These are phyloP conservation scores for Halteria grandinella DNA, from an alignment of 73 alveolate genomes.

Conservation along the genomic window DNA sequence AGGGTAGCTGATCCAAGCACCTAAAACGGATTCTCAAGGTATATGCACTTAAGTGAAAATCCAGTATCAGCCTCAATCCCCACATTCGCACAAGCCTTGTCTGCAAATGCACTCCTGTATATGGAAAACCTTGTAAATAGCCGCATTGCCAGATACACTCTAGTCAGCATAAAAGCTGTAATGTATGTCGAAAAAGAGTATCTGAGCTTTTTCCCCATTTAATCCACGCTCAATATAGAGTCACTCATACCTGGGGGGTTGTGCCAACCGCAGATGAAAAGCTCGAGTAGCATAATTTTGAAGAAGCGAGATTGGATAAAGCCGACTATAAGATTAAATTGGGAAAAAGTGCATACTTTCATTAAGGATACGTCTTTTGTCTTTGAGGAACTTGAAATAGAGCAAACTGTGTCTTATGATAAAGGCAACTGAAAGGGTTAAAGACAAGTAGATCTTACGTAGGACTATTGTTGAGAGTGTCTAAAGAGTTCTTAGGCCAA, in stretches of 20 bases:
- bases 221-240: constrained; percentile 5
- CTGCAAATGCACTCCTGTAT: constrained; percentile 39
- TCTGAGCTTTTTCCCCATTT: constrained; percentile 49
- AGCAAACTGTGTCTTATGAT: constrained; percentile 27
- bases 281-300: constrained; percentile 1
- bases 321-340: constrained; percentile 14
- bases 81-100: constrained; percentile 36
- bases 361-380: constrained; percentile 16
- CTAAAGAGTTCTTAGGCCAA: constrained; percentile 1
- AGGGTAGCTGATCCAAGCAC: background rate
- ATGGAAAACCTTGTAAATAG: constrained; percentile 39
- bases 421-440: constrained; percentile 1
- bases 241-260: constrained; percentile 44
- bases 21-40: constrained; percentile 24
- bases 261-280: background rate
- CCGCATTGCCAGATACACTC: constrained; percentile 39
- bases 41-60: constrained; percentile 43
- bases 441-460: background rate
- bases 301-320: constrained; percentile 9
- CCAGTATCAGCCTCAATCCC: constrained; percentile 49
- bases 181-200: constrained; percentile 29
- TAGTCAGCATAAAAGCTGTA: constrained; percentile 27
- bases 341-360: background rate
- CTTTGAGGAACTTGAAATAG: constrained; percentile 24
- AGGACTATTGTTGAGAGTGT: constrained; percentile 10